Evolutionary conservation across 352 stramenopile species (phyloP).

Genomic region (Pythium myriotylum): DNA sequence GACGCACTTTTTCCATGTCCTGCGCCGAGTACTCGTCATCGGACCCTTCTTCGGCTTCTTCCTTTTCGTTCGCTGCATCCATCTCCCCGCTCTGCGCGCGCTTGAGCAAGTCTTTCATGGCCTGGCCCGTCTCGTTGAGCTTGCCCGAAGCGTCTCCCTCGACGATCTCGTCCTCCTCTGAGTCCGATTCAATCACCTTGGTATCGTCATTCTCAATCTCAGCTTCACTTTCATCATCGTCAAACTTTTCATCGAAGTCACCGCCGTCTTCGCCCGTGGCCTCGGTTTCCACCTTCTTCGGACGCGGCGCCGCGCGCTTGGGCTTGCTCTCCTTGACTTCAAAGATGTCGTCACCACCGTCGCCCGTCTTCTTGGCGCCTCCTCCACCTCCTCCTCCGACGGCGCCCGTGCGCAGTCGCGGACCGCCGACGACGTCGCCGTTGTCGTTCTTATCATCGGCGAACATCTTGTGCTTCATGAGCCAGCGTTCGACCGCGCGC

Average conservation of each 20-base stretch:
- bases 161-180: slow-evolving; percentile 78
- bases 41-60: slow-evolving; percentile 57
- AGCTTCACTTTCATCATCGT: slow-evolving; percentile 85
- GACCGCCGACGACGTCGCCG: slow-evolving; percentile 60
- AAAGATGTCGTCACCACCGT: slow-evolving; percentile 70
- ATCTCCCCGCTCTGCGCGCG: slow-evolving; percentile 78
- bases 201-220: slow-evolving; percentile 79
- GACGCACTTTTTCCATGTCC: slow-evolving; percentile 83
- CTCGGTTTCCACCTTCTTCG: slow-evolving; percentile 56
- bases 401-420: slow-evolving; percentile 71
- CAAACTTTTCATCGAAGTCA: slow-evolving; percentile 89
- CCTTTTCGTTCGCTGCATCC: slow-evolving; percentile 47
- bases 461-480: slow-evolving; percentile 89
- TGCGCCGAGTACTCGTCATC: slow-evolving; percentile 79
- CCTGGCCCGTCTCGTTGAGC: slow-evolving; percentile 79
- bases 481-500: slow-evolving; percentile 82
- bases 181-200: slow-evolving; percentile 68
- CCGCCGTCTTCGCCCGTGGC: slow-evolving; percentile 80
- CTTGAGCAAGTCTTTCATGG: slow-evolving; percentile 85
- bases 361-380: slow-evolving; percentile 37
- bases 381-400: slow-evolving; percentile 33
- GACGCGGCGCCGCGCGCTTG: slow-evolving; percentile 44
- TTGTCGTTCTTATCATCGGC: slow-evolving; percentile 67
- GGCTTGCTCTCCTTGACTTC: slow-evolving; percentile 51
- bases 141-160: slow-evolving; percentile 71